Evolutionary conservation across 192 early-diverging fungal species (phyloP).

Genomic region (Backusella liffmaniae): DNA sequence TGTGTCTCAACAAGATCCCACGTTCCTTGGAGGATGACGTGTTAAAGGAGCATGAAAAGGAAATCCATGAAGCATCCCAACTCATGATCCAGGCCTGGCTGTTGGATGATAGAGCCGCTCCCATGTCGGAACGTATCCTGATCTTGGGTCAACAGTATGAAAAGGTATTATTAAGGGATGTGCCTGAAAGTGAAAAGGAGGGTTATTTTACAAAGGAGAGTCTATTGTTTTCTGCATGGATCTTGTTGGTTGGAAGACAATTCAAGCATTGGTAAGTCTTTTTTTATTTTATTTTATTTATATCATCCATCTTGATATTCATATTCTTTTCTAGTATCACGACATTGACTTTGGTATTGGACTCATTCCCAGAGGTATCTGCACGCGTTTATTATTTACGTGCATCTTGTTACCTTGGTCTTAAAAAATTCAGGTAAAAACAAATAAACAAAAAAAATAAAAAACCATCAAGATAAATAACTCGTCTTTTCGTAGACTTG

Average conservation of each 20-base stretch:
- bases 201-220: slow-evolving; percentile 41
- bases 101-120: slow-evolving; percentile 58
- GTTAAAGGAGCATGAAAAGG: slow-evolving; percentile 48
- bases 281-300: too few relatives aligned
- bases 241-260: slow-evolving; percentile 56
- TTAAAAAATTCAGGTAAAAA: slow-evolving; percentile 41
- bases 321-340: slow-evolving; percentile 35
- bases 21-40: slow-evolving; percentile 44
- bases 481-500: slow-evolving; percentile 11
- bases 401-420: slow-evolving; percentile 50
- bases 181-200: slow-evolving; percentile 37
- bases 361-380: slow-evolving; percentile 47
- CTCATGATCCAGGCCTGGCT: slow-evolving; percentile 56
- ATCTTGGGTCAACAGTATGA: slow-evolving; percentile 63
- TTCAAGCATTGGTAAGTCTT: slow-evolving; percentile 48
- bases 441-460: background rate
- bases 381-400: slow-evolving; percentile 52
- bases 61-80: slow-evolving; percentile 50
- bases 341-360: slow-evolving; percentile 53
- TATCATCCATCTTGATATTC: background rate
- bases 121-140: slow-evolving; percentile 57
- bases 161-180: slow-evolving; percentile 37
- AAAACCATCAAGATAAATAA: background rate
- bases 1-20: slow-evolving; percentile 46
- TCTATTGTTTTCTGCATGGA: slow-evolving; percentile 47